Percentiles rank a stretch among this genome's conserved stretches.
phyloP scores from a whole-genome alignment of 129 eudicot species.

The Flaveria ramosissima region DNA sequence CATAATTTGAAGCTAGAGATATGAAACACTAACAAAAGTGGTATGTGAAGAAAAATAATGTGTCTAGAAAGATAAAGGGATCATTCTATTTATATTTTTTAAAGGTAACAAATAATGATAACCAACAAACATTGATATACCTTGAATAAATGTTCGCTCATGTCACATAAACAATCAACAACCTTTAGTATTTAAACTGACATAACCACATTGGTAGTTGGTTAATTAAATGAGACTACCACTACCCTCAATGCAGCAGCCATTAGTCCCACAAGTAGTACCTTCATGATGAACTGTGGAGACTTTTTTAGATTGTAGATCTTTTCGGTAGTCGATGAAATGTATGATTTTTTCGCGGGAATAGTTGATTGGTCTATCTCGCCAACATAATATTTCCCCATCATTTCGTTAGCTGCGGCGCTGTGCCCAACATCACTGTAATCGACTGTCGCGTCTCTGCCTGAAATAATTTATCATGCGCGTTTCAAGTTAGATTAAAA shows the following conservation, averaged over 20 bases:
- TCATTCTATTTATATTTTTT: not conserved
- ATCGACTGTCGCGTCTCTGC: conserved; percentile 9
- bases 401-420: not conserved
- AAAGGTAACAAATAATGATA: not conserved
- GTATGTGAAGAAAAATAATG: not conserved
- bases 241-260: conserved; percentile 14
- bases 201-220: conserved; percentile 2
- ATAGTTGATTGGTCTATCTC: not conserved
- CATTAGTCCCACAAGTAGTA: conserved; percentile 11
- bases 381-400: not conserved
- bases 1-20: not conserved
- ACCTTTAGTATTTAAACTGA: not conserved
- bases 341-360: not conserved
- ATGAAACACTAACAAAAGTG: not conserved
- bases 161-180: not conserved
- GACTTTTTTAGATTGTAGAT: conserved; percentile 15
- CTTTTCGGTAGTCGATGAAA: not conserved
- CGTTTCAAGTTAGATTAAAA: not conserved
- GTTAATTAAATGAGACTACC: not conserved
- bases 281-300: conserved; percentile 15
- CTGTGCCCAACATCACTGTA: conserved; percentile 13
- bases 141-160: not conserved
- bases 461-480: conserved; percentile 2
- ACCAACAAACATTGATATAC: not conserved
- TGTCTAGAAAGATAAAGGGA: not conserved